Conservation (phyloP, 306 rosid species). For the Casuarina glauca region DNA sequence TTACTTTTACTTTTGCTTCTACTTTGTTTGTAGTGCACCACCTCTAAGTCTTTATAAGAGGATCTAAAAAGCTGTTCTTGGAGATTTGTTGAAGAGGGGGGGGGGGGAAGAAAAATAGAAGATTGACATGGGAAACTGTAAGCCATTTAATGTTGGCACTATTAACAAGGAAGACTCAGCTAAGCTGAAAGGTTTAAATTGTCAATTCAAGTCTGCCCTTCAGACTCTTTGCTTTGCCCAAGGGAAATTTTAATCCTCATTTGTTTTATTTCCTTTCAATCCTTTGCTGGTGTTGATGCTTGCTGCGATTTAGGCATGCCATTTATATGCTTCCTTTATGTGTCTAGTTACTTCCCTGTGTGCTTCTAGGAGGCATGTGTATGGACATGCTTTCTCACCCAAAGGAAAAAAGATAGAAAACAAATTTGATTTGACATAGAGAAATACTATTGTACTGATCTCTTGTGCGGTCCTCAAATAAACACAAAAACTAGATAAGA, state of each 20-base stretch:
- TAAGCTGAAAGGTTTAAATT: no score
- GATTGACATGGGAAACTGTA: background rate
- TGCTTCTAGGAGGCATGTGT: background rate
- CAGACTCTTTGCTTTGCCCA: background rate
- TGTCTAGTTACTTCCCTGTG: background rate
- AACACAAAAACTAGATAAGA: background rate
- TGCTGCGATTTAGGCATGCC: background rate
- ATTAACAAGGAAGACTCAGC: background rate
- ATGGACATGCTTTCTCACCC: background rate
- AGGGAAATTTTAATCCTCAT: background rate
- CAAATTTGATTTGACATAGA: background rate
- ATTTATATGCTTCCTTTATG: background rate
- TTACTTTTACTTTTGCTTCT: background rate
- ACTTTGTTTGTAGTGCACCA: background rate
- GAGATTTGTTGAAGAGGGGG: background rate
- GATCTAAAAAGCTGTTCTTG: background rate
- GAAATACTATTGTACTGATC: background rate
- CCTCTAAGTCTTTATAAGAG: background rate
- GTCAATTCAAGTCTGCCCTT: no score
- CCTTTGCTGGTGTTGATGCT: background rate
- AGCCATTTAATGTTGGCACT: background rate
- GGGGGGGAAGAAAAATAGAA: background rate
- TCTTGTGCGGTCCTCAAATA: background rate
- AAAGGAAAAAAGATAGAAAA: background rate
- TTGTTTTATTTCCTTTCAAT: background rate